Percentiles rank a stretch among this genome's conserved stretches.
phyloP scores from a whole-genome alignment of 2,329 filamentous ascomycete genomes.

The Xylaria sp. region DNA sequence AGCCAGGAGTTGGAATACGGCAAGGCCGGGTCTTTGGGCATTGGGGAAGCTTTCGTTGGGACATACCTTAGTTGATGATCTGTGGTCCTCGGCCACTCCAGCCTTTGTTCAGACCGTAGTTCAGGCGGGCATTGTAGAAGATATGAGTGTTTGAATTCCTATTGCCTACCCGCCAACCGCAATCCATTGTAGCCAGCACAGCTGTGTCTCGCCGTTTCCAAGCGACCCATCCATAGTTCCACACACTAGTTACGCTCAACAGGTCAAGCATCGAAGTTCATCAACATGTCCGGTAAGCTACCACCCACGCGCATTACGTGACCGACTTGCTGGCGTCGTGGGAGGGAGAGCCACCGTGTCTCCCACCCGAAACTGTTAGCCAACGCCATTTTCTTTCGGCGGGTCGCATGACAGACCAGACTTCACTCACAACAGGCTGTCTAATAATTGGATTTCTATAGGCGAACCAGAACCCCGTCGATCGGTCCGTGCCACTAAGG shows the following conservation, averaged over 20 bases:
- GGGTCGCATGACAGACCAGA: constrained; percentile 2
- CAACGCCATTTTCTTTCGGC: neutral
- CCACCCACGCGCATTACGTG: constrained; percentile 25
- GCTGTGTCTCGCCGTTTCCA: constrained; percentile 22
- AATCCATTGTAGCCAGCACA: constrained; percentile 35
- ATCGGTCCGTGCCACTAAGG: constrained; percentile 95
- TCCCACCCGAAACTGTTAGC: constrained; percentile 4
- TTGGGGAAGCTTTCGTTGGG: constrained; percentile 23
- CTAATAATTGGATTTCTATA: constrained; percentile 37
- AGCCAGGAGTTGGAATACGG: constrained; percentile 19
- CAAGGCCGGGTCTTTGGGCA: constrained; percentile 22
- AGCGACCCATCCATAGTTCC: constrained; percentile 22
- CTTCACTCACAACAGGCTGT: constrained; percentile 5
- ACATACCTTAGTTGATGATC: constrained; percentile 32
- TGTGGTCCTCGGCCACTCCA: constrained; percentile 27
- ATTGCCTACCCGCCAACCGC: constrained; percentile 14
- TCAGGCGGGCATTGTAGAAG: constrained; percentile 41
- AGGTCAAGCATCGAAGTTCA: constrained; percentile 16
- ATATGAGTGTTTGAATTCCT: constrained; percentile 41
- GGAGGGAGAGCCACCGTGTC: neutral
- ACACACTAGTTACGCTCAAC: constrained; percentile 16
- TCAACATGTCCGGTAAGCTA: constrained; percentile 45
- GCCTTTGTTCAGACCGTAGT: constrained; percentile 39
- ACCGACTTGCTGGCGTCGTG: constrained; percentile 10
- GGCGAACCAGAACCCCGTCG: constrained; percentile 79